These are phyloP conservation scores for Clausena lansium DNA, from an alignment of 345 rosid genomes.

Conservation along the genomic window DNA sequence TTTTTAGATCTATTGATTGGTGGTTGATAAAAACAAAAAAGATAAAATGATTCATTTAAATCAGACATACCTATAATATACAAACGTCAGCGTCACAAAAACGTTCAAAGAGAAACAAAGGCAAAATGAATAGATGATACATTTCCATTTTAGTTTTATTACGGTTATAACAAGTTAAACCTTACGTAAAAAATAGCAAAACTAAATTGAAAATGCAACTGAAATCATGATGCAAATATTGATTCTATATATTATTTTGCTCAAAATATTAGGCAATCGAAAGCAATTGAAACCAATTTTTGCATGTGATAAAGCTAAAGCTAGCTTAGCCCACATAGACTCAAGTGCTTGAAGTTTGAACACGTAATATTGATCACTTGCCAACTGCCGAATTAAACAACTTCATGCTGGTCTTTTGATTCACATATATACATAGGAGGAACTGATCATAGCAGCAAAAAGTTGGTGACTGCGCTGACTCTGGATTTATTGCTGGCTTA, in stretches of 20 bases:
- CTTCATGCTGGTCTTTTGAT: background rate
- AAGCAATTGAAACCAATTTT: constrained; percentile 1
- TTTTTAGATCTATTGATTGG: no score
- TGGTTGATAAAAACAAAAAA: no score
- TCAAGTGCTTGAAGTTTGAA: background rate
- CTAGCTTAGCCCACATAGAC: background rate
- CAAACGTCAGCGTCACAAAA: no score
- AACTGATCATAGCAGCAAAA: background rate
- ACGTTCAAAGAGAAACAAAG: no score
- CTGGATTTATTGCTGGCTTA: background rate
- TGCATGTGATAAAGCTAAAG: constrained; percentile 6
- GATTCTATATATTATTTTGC: no score
- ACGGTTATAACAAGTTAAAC: no score
- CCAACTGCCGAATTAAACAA: background rate
- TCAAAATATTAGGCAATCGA: background rate
- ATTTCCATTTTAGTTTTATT: no score
- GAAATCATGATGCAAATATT: background rate
- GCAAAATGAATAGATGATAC: no score
- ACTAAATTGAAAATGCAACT: no score
- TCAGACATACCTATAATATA: no score
- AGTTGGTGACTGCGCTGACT: background rate
- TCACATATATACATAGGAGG: background rate
- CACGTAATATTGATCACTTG: background rate
- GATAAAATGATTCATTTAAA: no score
- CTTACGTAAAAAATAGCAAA: background rate